Evolutionary conservation across 192 early-diverging fungal species (phyloP).

Genomic region (Ambispora gerdemannii): DNA sequence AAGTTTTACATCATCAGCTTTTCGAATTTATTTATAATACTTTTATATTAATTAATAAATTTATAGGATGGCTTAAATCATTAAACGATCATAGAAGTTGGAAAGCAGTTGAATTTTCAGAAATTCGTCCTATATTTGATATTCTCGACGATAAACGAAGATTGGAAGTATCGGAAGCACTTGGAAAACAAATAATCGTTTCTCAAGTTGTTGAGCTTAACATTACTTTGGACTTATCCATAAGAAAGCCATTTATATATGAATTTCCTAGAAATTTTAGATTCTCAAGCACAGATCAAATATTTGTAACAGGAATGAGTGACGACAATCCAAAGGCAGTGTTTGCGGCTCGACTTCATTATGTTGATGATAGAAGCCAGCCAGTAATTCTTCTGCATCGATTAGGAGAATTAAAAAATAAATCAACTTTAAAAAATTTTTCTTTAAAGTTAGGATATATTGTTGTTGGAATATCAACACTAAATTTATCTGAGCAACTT

Average conservation of each 20-base stretch:
- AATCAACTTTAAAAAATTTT: not conserved
- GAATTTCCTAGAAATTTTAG: not conserved
- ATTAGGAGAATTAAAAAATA: not conserved
- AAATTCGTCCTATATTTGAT: not conserved
- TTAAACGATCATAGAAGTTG: not conserved
- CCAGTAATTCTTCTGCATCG: not conserved
- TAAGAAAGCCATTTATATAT: not conserved
- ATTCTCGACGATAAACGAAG: not conserved
- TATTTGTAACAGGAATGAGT: not conserved
- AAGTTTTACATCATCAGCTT: not conserved
- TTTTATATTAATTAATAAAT: not conserved
- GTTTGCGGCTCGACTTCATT: not conserved
- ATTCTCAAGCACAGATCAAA: not conserved
- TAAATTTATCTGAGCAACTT: not conserved
- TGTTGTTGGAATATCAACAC: not conserved
- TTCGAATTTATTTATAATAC: not conserved
- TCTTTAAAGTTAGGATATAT: not conserved
- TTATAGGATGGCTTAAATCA: not conserved
- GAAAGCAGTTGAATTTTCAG: not conserved
- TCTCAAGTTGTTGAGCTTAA: not conserved
- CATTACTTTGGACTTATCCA: not conserved
- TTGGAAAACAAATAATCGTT: not conserved
- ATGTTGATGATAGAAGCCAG: not conserved
- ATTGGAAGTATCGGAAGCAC: not conserved
- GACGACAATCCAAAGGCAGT: not conserved